These are phyloP conservation scores for Kwoniella newhampshirensis DNA, from an alignment of 768 basidiomycete species.

Conservation along the genomic window DNA sequence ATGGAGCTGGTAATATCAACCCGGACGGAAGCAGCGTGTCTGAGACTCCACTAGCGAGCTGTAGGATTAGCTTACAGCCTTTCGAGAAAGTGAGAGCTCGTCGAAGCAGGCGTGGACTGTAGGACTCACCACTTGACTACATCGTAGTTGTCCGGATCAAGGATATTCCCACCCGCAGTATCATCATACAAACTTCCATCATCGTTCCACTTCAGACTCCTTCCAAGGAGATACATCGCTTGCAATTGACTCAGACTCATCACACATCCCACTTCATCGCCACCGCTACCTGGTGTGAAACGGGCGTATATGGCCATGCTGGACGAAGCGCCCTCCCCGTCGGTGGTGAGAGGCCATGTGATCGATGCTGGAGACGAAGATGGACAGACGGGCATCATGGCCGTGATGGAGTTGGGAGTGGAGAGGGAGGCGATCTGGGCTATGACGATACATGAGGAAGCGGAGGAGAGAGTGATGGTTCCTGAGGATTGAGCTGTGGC, in stretches of 20 bases:
- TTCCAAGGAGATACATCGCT: slow-evolving; percentile 35
- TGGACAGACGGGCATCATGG: slow-evolving; percentile 32
- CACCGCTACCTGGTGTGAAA: slow-evolving; percentile 4
- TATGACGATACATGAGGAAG: slow-evolving; percentile 32
- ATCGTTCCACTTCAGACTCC: slow-evolving; percentile 32
- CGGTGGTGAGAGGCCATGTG: slow-evolving; percentile 31
- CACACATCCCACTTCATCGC: slow-evolving; percentile 27
- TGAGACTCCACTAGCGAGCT: slow-evolving; percentile 2
- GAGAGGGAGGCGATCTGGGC: slow-evolving; percentile 29
- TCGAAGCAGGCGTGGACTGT: too few species aligned
- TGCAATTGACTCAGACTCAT: slow-evolving; percentile 36
- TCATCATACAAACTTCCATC: slow-evolving; percentile 30
- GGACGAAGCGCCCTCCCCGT: slow-evolving; percentile 28
- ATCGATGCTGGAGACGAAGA: slow-evolving; percentile 3
- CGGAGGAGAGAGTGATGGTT: slow-evolving; percentile 16
- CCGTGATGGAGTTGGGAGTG: slow-evolving; percentile 20
- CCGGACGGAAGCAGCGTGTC: slow-evolving; percentile 23
- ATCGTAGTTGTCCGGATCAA: slow-evolving; percentile 21
- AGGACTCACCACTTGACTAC: slow-evolving; percentile 31
- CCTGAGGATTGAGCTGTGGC: slow-evolving; percentile 21
- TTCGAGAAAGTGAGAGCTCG: too few species aligned
- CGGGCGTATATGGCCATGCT: slow-evolving; percentile 35
- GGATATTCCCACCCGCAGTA: slow-evolving; percentile 21
- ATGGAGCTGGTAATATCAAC: slow-evolving; percentile 24
- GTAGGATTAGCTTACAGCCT: slow-evolving; percentile 10